phyloP scores from a whole-genome alignment of 306 rosid species.

The Astragalus glycyphyllos region DNA sequence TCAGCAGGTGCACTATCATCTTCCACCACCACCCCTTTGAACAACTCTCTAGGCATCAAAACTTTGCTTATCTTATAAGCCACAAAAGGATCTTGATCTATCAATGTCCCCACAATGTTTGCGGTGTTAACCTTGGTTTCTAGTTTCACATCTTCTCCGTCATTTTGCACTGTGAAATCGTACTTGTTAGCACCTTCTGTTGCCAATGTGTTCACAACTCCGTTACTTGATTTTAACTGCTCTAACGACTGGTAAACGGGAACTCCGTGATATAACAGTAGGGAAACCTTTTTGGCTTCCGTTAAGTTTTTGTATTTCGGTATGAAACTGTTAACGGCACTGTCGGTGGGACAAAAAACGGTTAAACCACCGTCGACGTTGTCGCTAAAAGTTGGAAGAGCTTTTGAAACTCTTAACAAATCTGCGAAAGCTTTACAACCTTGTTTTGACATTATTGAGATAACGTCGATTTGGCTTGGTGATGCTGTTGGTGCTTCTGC shows the following conservation, averaged over 20 bases:
- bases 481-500: conserved; percentile 88
- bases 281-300: conserved; percentile 57
- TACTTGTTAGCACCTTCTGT: conserved; percentile 77
- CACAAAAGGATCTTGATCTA: conserved; percentile 82
- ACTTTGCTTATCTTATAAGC: conserved; percentile 74
- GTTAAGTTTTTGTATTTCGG: conserved; percentile 82
- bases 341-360: conserved; percentile 86
- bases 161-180: conserved; percentile 78
- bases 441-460: conserved; percentile 69
- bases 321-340: conserved; percentile 54
- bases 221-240: conserved; percentile 77
- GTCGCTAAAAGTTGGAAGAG: conserved; percentile 58
- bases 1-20: conserved; percentile 40
- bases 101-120: conserved; percentile 62
- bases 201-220: conserved; percentile 82
- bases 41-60: conserved; percentile 75
- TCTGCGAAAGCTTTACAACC: conserved; percentile 89
- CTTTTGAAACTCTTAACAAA: conserved; percentile 59
- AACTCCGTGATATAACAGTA: conserved; percentile 72
- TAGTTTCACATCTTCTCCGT: conserved; percentile 78
- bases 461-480: conserved; percentile 68
- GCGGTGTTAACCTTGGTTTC: conserved; percentile 73
- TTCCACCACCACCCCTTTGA: conserved; percentile 41
- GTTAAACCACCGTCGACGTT: conserved; percentile 82
- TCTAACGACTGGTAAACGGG: conserved; percentile 81